Base-by-base conservation (phyloP, 2,329 filamentous ascomycete genomes). In the Fusarium guadeloupense region DNA sequence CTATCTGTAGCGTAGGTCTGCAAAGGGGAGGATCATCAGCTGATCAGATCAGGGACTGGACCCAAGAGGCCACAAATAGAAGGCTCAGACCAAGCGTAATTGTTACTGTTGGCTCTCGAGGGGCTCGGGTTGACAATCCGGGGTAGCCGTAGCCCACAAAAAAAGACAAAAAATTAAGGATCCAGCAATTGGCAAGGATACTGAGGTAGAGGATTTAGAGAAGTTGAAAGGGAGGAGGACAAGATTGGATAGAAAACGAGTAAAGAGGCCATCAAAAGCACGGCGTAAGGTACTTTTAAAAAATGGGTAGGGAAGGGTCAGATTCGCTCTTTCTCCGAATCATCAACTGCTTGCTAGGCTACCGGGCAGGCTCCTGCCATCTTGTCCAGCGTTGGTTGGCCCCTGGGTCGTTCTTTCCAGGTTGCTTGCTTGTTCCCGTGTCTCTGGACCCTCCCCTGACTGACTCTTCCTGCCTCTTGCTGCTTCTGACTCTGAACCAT, bases 1-100 rank as follows among this genome's bases (percentile, higher is more conserved):
- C 54, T 68, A 67, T 66, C 52, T 63, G 48, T 58, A 64, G 53
- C 46, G 44, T 30, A 41, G 52, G 45, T 50, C 67, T 69, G 55
- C 60, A 69, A 67, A 69, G 67, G 67, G 65, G 67, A 70, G 64
- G 67, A 69, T 69, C 67, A 69, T 69, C 67, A 69, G 67, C 67
- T 69, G 67, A 69, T 69, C 67, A 58, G 54, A 54, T 46, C 55
- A 59, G 46, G 55, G 54, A 59, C 55, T 59, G 40, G 54, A 53
- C 44, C 67, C 26, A 54, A 57, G 49, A 61, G 57, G 58, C 54
- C 64, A 66, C 62, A 62, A 60, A 57, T 50, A 66, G 49, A 39
- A 31, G 41, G 50, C 49, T 55, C 51, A 50, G 44, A 46, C 34
- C 55, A 59, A 66, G 57, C 53, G 57, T 59, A 59, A 59, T 59